phyloP scores from a whole-genome alignment of 345 rosid species.

The Microthlaspi erraticum region DNA sequence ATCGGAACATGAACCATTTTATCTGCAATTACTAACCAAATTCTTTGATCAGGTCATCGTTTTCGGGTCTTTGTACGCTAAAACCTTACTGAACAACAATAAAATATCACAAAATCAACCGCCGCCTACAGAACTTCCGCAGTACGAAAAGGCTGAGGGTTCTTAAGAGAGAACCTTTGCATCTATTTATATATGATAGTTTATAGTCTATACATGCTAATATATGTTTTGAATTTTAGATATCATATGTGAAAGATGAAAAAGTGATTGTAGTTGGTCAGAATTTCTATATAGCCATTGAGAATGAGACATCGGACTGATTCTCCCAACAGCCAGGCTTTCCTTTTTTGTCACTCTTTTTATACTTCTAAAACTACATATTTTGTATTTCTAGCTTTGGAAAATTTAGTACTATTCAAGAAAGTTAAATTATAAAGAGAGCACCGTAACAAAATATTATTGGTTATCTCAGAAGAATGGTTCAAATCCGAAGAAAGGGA shows the following conservation, averaged over 20 bases:
- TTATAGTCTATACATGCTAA: too few relatives aligned
- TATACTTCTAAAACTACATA: background rate
- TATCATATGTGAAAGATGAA: too few relatives aligned
- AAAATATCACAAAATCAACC: slow-evolving; percentile 43
- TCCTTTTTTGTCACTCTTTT: background rate
- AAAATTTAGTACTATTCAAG: background rate
- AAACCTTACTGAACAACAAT: slow-evolving; percentile 57
- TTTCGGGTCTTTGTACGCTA: slow-evolving; percentile 77
- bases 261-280: too few relatives aligned
- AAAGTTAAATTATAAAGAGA: background rate
- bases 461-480: slow-evolving; percentile 24
- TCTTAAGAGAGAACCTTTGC: slow-evolving; percentile 24
- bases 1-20: slow-evolving; percentile 7
- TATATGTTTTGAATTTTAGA: too few relatives aligned
- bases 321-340: background rate
- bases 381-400: background rate
- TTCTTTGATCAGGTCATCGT: slow-evolving; percentile 64
- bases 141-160: slow-evolving; percentile 52
- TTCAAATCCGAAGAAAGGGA: slow-evolving; percentile 21
- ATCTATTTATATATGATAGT: too few relatives aligned
- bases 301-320: background rate
- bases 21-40: background rate
- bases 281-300: background rate
- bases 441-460: background rate
- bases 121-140: slow-evolving; percentile 44